Percentiles rank a stretch among this genome's conserved stretches.
phyloP scores from a whole-genome alignment of 768 basidiomycete species.

The Cyclocybe aegerita region DNA sequence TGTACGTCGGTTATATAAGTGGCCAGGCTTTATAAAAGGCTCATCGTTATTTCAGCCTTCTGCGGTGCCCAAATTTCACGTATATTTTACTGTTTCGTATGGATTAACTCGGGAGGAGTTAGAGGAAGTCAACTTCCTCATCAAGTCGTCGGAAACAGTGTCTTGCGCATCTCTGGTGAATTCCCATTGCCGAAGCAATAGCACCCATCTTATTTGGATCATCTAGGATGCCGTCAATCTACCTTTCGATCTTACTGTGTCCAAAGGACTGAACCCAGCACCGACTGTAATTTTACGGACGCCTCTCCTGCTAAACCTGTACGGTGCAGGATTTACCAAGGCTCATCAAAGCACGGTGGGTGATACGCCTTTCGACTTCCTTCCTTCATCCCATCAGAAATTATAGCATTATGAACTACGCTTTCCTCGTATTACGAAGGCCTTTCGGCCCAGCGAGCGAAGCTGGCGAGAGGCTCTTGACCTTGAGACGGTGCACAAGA shows the following conservation, averaged over 20 bases:
- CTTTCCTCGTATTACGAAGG: constrained; percentile 77
- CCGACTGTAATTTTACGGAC: constrained; percentile 58
- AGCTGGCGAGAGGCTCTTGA: constrained; percentile 58
- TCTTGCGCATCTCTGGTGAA: constrained; percentile 23
- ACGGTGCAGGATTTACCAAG: constrained; percentile 84
- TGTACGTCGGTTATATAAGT: background rate
- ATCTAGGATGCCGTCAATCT: constrained; percentile 27
- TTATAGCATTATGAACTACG: constrained; percentile 78
- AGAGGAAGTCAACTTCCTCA: constrained; percentile 69
- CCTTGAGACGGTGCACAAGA: constrained; percentile 48
- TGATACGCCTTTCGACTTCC: background rate
- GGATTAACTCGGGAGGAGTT: constrained; percentile 67
- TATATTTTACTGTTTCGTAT: constrained; percentile 78
- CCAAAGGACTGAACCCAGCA: constrained; percentile 39
- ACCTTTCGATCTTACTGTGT: constrained; percentile 57
- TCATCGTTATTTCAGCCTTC: constrained; percentile 30
- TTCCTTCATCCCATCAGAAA: background rate
- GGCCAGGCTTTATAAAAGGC: background rate
- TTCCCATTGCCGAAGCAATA: too few relatives aligned
- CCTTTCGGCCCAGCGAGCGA: constrained; percentile 60
- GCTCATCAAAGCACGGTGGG: constrained; percentile 54
- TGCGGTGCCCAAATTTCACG: constrained; percentile 59
- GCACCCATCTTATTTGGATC: background rate
- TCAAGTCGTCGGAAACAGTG: constrained; percentile 45
- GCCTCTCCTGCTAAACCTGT: constrained; percentile 72